Evolutionary conservation across 116 monocot genomes (phyloP), one percentile per base, ranked within the genome.

Genomic region (Cymodocea nodosa): DNA sequence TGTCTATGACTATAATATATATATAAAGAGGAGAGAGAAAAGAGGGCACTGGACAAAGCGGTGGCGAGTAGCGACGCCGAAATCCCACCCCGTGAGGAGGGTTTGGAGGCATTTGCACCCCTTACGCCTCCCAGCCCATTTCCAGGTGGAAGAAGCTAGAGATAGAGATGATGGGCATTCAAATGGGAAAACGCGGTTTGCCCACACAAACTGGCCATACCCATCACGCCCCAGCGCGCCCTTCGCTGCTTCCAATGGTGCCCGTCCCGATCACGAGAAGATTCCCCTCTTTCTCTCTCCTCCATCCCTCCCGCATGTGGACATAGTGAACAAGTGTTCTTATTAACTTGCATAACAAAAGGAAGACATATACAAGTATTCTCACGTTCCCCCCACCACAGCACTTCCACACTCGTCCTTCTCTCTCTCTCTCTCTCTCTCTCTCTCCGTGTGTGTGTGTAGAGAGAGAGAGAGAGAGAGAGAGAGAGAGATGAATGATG

Each of bases 31-130:
- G 60, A 35, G 60, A 30, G 35, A 60, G 60, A 34, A 5, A 34
- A 35, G 35, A 0, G 14, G 56, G 17, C 15, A 68, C 23, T 68
- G 15, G 56, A 68, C 58, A 59, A 23, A 68, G 25, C 23, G 25
- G 59, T 30, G 30, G 30, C 30, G 30, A 30, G 64, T 44, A 44
- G 44, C 7, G 68, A 39, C 30, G 69, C 25, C 59, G 60, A 60
- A 69, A 50, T 50, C 17, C 20, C 34, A 11, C 69, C 69, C 69
- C 69, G 69, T 69, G 69, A 69, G 49, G 58, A 49, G 23, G 16
- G 50, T 59, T 69, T 69, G 69, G 57, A 58, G 58, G 59, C 69
- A 69, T 59, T 60, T 59, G 60, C 69, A 59, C 23, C 59, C 23
- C 69, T 59, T 59, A 69, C 69, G 18, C 17, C 23, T 35, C 53